Conservation (phyloP, 108 stramenopile species). For the Hondaea fermentalgiana region DNA sequence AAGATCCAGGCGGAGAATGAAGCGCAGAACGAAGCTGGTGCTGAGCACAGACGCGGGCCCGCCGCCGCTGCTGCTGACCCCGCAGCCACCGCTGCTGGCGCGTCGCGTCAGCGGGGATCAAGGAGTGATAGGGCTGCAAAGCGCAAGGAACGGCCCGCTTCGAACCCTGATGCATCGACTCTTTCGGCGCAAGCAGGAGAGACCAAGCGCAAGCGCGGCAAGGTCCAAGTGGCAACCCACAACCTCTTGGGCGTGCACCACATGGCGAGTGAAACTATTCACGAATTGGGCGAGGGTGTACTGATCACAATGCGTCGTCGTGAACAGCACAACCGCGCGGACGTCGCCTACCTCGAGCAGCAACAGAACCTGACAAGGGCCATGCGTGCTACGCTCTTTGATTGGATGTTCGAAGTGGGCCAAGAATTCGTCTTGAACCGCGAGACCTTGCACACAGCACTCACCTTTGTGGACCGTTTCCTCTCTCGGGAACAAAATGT, state of each 20-base stretch:
- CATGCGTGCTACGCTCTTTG: constrained; percentile 13
- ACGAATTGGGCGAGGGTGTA: not conserved
- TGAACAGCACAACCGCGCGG: not conserved
- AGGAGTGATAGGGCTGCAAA: not conserved
- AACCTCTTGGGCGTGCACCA: not conserved
- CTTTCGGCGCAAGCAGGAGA: not conserved
- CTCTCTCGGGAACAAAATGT: not conserved
- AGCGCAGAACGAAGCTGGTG: no score
- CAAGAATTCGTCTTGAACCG: not conserved
- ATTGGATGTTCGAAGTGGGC: constrained; percentile 16
- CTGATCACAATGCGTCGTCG: not conserved
- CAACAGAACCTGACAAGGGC: not conserved
- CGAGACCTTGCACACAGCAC: constrained; percentile 6
- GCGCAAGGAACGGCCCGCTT: not conserved
- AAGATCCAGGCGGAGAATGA: no score
- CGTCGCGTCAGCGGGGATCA: not conserved
- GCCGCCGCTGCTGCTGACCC: not conserved
- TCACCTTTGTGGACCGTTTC: not conserved
- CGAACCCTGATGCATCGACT: not conserved
- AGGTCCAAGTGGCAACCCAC: not conserved
- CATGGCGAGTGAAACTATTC: not conserved
- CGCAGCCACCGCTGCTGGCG: not conserved
- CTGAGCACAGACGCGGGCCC: not conserved
- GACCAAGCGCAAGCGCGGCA: not conserved
- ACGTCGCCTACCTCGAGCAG: not conserved